These are phyloP conservation scores for Penicillium sp. DNA, from an alignment of 2,329 filamentous ascomycete genomes.

Conservation along the genomic window DNA sequence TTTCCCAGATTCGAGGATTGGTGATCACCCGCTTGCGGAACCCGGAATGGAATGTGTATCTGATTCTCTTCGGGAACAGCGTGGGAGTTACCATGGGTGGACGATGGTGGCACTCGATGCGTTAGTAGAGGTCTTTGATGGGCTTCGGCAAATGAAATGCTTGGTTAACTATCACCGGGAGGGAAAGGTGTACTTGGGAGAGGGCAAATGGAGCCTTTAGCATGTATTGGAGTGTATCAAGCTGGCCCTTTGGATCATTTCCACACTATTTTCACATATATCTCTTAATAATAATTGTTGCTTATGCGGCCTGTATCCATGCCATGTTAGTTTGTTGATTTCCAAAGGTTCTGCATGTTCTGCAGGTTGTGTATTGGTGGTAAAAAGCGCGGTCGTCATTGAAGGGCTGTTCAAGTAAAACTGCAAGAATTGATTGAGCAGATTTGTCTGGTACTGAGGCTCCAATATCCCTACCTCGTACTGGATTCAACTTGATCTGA, in stretches of 20 bases:
- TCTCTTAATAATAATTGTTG: not conserved
- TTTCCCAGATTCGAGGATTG: constrained; percentile 23
- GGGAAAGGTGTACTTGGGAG: constrained; percentile 22
- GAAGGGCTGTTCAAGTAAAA: too few relatives aligned
- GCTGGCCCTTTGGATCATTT: not conserved
- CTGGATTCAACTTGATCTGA: too few relatives aligned
- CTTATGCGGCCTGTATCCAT: too few relatives aligned
- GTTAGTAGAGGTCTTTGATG: constrained; percentile 27
- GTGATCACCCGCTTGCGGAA: constrained; percentile 9
- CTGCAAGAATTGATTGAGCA: too few relatives aligned
- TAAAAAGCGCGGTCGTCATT: too few relatives aligned
- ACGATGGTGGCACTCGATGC: constrained; percentile 23
- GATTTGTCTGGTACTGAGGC: too few relatives aligned
- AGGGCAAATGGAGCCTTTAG: constrained; percentile 19
- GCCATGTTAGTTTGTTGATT: too few relatives aligned
- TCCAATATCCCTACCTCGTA: too few relatives aligned
- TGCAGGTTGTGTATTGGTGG: too few relatives aligned
- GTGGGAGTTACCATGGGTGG: constrained; percentile 23
- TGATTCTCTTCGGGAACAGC: not conserved
- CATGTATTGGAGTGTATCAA: not conserved
- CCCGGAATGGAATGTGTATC: not conserved
- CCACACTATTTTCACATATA: not conserved
- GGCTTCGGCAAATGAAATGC: constrained; percentile 20
- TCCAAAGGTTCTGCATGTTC: too few relatives aligned
- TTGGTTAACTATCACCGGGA: constrained; percentile 25